A percentile compares a stretch with the other conserved stretches of the same genome.
Evolutionary conservation across 805 yeast species (phyloP).

Genomic region (Middelhovenomyces tepae): DNA sequence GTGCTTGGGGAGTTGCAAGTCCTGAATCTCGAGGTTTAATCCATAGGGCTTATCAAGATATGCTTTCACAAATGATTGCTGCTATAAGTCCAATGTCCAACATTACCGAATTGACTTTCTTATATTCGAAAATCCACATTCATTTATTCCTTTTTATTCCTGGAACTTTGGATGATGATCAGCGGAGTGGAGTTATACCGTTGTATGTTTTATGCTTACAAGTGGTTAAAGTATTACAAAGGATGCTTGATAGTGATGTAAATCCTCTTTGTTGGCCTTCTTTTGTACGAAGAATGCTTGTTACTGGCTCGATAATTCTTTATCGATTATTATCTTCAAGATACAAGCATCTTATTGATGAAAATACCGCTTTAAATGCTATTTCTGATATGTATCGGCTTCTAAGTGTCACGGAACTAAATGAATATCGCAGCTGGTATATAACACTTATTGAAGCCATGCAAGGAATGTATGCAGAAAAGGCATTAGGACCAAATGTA

Average conservation of each 20-base stretch:
- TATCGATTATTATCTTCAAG: conserved; percentile 9
- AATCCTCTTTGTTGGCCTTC: conserved; percentile 5
- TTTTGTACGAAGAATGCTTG: conserved; percentile 3
- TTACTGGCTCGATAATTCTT: conserved; percentile 5
- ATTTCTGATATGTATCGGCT: conserved; percentile 6
- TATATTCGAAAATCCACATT: conserved; percentile 6
- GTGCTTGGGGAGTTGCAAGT: conserved; percentile 4
- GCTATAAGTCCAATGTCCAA: conserved; percentile 5
- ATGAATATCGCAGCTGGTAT: conserved; percentile 4
- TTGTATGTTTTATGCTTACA: conserved; percentile 6
- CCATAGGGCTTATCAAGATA: conserved; percentile 4
- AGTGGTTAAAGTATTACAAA: background rate
- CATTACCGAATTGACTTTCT: conserved; percentile 3
- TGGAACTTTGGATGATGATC: conserved; percentile 5
- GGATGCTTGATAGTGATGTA: background rate
- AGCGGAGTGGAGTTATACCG: conserved; percentile 4
- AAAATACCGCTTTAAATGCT: conserved; percentile 6
- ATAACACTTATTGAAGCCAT: background rate
- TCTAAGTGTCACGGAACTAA: background rate
- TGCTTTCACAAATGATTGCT: background rate
- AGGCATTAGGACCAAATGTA: conserved; percentile 2
- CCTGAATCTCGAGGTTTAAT: conserved; percentile 7
- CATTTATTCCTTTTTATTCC: conserved; percentile 6
- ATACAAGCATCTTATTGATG: conserved; percentile 6
- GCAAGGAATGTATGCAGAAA: conserved; percentile 8